These are phyloP conservation scores for Nicotiana knightiana DNA, from an alignment of 257 asterid species.

Conservation along the genomic window DNA sequence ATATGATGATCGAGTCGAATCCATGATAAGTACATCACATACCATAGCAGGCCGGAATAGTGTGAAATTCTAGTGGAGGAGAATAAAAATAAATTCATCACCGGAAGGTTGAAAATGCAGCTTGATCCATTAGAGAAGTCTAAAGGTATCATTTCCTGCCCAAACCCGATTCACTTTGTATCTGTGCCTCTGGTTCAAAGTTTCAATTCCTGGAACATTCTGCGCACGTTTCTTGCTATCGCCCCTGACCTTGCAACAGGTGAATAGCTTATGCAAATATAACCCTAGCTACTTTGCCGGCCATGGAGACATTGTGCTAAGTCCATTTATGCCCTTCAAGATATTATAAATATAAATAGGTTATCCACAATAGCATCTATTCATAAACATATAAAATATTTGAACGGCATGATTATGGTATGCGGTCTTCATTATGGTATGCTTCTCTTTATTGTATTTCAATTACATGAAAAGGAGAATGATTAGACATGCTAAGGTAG, in stretches of 20 bases:
- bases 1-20: neutral
- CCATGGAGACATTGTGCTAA: neutral
- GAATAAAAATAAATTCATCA: neutral
- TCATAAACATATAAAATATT: too few species aligned
- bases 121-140: neutral
- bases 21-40: neutral
- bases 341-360: too few species aligned
- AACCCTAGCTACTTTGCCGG: neutral
- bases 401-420: too few species aligned
- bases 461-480: too few species aligned
- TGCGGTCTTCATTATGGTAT: too few species aligned
- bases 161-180: neutral
- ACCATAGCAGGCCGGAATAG: neutral
- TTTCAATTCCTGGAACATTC: neutral
- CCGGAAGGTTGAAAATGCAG: neutral
- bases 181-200: neutral
- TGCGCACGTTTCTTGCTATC: neutral
- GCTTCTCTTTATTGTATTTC: too few species aligned
- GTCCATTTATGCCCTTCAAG: neutral
- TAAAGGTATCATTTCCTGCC: neutral
- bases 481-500: too few species aligned
- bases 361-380: too few species aligned
- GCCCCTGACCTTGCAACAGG: neutral
- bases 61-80: neutral
- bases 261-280: neutral